Conservation (phyloP, 371 early-diverging fungal genomes). For the Mucor piriformis region DNA sequence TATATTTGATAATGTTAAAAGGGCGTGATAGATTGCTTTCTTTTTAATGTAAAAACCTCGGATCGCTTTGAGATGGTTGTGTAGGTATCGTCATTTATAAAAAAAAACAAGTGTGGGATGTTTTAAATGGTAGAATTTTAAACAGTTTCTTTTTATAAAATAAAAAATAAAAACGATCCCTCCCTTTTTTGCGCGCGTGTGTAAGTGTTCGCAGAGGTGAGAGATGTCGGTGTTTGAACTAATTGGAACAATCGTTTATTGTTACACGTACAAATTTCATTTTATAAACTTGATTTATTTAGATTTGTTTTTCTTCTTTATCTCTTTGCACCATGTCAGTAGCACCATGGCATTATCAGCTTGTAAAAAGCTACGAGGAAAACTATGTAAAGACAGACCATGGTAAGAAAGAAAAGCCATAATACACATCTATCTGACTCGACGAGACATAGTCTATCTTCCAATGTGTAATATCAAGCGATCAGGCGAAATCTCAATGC, state of each 20-base stretch:
- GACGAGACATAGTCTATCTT: constrained; percentile 34
- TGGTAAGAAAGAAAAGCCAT: constrained; percentile 6
- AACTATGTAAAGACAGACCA: constrained; percentile 9
- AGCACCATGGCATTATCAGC: constrained; percentile 13
- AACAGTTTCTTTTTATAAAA: no score
- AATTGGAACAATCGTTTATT: no score
- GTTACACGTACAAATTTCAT: not conserved
- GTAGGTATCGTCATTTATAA: constrained; percentile 15
- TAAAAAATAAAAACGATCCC: no score
- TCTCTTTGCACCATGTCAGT: not conserved
- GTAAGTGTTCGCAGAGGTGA: no score
- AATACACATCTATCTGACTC: no score
- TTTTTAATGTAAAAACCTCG: constrained; percentile 7
- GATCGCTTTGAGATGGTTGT: constrained; percentile 14
- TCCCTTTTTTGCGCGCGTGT: no score
- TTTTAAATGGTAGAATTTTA: not conserved
- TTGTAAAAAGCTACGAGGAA: constrained; percentile 19
- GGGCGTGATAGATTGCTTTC: no score
- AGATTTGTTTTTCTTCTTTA: not conserved
- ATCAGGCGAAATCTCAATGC: constrained; percentile 53
- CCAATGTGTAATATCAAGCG: constrained; percentile 54
- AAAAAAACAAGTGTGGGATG: not conserved
- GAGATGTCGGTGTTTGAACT: no score
- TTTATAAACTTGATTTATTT: not conserved
- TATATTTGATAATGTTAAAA: not conserved